A percentile compares a stretch with the other conserved stretches of the same genome.
These are phyloP conservation scores for Globisporangium cylindrosporum DNA, from an alignment of 352 stramenopile species.

Conservation along the genomic window DNA sequence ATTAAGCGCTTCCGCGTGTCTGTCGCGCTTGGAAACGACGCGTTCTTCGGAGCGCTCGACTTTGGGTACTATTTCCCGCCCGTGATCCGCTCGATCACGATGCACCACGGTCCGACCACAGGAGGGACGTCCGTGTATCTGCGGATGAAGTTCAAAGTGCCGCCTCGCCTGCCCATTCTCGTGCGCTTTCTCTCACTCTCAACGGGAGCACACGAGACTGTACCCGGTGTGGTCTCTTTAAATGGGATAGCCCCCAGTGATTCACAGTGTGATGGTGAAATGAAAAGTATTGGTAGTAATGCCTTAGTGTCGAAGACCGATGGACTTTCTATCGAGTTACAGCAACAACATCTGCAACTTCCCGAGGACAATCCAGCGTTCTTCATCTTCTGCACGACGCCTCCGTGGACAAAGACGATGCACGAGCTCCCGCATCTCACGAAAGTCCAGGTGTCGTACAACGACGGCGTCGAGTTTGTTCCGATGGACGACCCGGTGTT, in stretches of 20 bases:
- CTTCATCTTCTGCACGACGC: slow-evolving; percentile 47
- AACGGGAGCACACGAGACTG: slow-evolving; percentile 19
- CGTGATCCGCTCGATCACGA: slow-evolving; percentile 54
- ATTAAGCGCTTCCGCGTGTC: slow-evolving; percentile 38
- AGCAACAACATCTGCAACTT: not conserved
- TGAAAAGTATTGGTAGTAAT: not conserved
- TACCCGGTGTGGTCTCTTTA: slow-evolving; percentile 16
- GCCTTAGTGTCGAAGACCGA: not conserved
- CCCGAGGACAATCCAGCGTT: slow-evolving; percentile 30
- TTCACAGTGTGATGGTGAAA: not conserved
- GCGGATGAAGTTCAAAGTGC: slow-evolving; percentile 74
- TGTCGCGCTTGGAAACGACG: slow-evolving; percentile 38
- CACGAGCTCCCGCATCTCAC: slow-evolving; percentile 46
- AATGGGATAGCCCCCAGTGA: slow-evolving; percentile 2
- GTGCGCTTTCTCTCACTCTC: slow-evolving; percentile 53
- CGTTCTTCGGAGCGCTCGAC: slow-evolving; percentile 38
- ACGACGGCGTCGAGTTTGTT: slow-evolving; percentile 53
- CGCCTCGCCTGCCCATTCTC: slow-evolving; percentile 35
- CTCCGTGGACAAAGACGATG: slow-evolving; percentile 31
- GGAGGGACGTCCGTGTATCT: slow-evolving; percentile 56
- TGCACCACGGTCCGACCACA: slow-evolving; percentile 63
- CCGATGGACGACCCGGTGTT: slow-evolving; percentile 24
- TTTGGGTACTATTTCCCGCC: slow-evolving; percentile 61
- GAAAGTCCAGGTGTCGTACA: slow-evolving; percentile 71
- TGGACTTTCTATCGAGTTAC: not conserved